Base-by-base conservation (phyloP, 2,329 filamentous ascomycete genomes). In the Sarocladiaceae sp. region DNA sequence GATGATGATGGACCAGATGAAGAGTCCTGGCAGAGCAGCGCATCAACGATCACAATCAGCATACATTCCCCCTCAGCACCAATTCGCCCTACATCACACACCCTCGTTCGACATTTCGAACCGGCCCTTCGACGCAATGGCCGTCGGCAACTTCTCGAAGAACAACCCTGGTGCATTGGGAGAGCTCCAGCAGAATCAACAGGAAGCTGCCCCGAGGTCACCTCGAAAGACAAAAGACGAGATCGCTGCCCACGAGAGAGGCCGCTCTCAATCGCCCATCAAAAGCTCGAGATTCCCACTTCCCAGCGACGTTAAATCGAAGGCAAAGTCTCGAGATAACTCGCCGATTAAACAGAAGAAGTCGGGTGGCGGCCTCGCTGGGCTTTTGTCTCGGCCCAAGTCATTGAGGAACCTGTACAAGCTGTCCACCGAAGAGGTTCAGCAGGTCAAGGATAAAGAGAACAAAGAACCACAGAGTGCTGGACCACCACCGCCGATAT, bases 361-460 rank as follows among this genome's bases (percentile, higher is more conserved):
- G 68, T 96, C 92, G 0, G 80, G 88, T 3, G 88, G 88, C 28
- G 95, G 91, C 64, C 76, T 97, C n/a, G 83, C 83, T 1, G 83
- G 79, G 4, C 79, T 97, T 52, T 79, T 96, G 50, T 84, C 83
- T 53, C 85, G 87, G 53, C 83, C 84, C 54, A 90, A 87, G 65
- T 90, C 89, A 10, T 77, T 84, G 51, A 89, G 85, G 62, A 86
- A 82, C 57, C 69, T 87, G 22, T 79, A 82, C 56, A 77, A 76
- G 53, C 62, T 74, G 44, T 72, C 78, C 51, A 71, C 70, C 29
- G 79, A 82, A 12, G 79, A 82, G 6, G 68, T 73, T 22, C 74
- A 72, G 35, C 67, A 71, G 36, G 69, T 67, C 25, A 86, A 81
- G 61, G 86, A 93, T 66, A 96, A 96, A 69, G 91, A 96, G 68